Percentiles rank a stretch among this genome's conserved stretches.
phyloP scores from a whole-genome alignment of 352 stramenopile species.

The Aphanomyces cochlioides region DNA sequence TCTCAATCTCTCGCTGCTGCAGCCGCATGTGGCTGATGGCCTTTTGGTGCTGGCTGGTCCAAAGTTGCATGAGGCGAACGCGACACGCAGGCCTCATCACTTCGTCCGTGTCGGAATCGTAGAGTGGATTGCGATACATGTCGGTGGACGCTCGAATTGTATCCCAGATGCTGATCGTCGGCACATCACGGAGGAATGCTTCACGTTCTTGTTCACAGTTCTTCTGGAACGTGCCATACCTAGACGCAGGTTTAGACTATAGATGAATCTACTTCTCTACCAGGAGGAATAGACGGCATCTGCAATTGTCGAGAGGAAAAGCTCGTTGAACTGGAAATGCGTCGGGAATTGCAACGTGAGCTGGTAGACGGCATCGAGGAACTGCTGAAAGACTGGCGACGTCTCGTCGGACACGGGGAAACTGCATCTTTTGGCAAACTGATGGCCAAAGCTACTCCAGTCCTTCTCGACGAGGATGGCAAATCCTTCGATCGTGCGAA shows the following conservation, averaged over 20 bases:
- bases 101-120: constrained; percentile 59
- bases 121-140: constrained; percentile 79
- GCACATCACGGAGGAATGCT: constrained; percentile 58
- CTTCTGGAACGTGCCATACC: constrained; percentile 81
- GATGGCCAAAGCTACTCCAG: constrained; percentile 86
- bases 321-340: constrained; percentile 98
- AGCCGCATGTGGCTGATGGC: constrained; percentile 84
- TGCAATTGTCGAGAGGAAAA: constrained; percentile 89
- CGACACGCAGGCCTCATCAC: constrained; percentile 76
- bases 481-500: constrained; percentile 70
- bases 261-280: constrained; percentile 40
- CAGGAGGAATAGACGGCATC: constrained; percentile 97
- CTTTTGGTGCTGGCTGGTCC: constrained; percentile 83
- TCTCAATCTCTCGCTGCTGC: constrained; percentile 82
- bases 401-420: constrained; percentile 89
- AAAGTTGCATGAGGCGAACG: constrained; percentile 84
- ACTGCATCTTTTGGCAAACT: constrained; percentile 76
- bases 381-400: constrained; percentile 98
- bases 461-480: constrained; percentile 82
- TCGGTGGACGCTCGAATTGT: constrained; percentile 78
- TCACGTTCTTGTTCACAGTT: constrained; percentile 80
- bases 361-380: constrained; percentile 97
- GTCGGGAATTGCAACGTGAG: constrained; percentile 95
- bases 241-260: not conserved
- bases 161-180: constrained; percentile 79